phyloP scores from a whole-genome alignment of 495 filamentous ascomycete species.

The Durotheca rogersii region DNA sequence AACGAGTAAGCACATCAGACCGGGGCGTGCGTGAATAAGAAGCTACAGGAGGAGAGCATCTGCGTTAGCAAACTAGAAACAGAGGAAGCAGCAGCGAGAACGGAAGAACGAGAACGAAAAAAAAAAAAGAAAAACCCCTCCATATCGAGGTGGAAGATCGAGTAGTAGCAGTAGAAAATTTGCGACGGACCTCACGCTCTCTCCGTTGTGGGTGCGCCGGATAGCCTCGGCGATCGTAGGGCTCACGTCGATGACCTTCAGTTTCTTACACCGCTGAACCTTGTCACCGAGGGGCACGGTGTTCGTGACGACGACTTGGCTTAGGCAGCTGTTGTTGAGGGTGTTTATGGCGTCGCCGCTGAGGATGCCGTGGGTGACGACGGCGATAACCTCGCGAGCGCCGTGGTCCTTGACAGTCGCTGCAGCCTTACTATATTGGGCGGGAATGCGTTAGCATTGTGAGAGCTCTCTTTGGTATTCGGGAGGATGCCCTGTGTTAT shows the following conservation, averaged over 20 bases:
- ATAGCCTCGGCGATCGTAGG: conserved; percentile 73
- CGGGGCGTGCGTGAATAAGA: conserved; percentile 90
- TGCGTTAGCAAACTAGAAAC: conserved; percentile 10
- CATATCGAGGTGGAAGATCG: too few relatives aligned
- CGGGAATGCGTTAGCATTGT: conserved; percentile 3
- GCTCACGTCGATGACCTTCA: conserved; percentile 91
- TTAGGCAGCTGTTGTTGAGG: conserved; percentile 78
- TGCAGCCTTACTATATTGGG: conserved; percentile 71
- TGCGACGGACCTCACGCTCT: conserved; percentile 37
- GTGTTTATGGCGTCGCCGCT: conserved; percentile 89
- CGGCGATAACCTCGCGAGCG: conserved; percentile 83
- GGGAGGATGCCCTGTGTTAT: not conserved
- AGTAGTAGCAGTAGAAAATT: conserved; percentile 6
- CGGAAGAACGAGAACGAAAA: too few relatives aligned
- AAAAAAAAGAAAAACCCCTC: too few relatives aligned
- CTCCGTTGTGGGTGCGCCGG: conserved; percentile 92
- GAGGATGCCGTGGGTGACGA: conserved; percentile 94
- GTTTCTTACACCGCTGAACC: conserved; percentile 64
- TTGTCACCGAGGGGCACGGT: conserved; percentile 91
- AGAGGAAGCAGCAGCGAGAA: not conserved
- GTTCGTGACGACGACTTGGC: conserved; percentile 88
- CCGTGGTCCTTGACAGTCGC: conserved; percentile 88
- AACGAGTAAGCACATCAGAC: conserved; percentile 36
- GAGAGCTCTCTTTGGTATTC: too few relatives aligned
- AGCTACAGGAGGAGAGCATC: conserved; percentile 49